Evolutionary conservation across 169 alveolate species (phyloP).

Genomic region (Eimeria falciformis): DNA sequence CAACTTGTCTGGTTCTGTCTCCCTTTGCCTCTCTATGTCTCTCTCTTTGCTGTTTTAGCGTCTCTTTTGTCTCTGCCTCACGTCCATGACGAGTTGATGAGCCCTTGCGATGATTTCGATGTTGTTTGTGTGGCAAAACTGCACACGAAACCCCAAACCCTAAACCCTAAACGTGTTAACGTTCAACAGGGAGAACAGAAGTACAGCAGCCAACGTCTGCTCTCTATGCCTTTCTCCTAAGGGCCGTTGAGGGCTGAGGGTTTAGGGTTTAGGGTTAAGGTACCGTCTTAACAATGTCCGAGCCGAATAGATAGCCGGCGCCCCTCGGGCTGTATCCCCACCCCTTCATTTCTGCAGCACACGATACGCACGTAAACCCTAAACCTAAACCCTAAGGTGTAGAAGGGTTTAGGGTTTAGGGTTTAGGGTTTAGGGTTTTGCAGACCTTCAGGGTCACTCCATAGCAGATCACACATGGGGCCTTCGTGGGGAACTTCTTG

Average conservation of each 20-base stretch:
- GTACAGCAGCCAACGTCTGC: neutral
- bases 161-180: neutral
- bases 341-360: constrained; percentile 82
- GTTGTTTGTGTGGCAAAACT: constrained; percentile 94
- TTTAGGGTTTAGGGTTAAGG: neutral
- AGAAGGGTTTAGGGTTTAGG: neutral
- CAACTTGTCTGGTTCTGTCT: too few species aligned
- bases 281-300: constrained; percentile 89
- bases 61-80: too few species aligned
- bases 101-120: constrained; percentile 96
- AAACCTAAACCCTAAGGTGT: neutral
- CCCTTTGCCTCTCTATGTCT: too few species aligned
- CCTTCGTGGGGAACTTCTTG: constrained; percentile 98
- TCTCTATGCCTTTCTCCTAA: neutral
- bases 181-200: neutral
- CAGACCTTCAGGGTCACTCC: constrained; percentile 98
- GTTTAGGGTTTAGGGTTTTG: constrained; percentile 82
- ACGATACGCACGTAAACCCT: neutral
- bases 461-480: constrained; percentile 98
- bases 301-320: constrained; percentile 98
- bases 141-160: constrained; percentile 31
- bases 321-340: constrained; percentile 98
- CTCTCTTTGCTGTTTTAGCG: too few species aligned
- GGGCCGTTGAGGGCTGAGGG: neutral
- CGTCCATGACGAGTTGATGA: constrained; percentile 97